A percentile compares a stretch with the other conserved stretches of the same genome.
Conservation (phyloP, 148 eudicot genomes). For the Rhododendron vialii region DNA sequence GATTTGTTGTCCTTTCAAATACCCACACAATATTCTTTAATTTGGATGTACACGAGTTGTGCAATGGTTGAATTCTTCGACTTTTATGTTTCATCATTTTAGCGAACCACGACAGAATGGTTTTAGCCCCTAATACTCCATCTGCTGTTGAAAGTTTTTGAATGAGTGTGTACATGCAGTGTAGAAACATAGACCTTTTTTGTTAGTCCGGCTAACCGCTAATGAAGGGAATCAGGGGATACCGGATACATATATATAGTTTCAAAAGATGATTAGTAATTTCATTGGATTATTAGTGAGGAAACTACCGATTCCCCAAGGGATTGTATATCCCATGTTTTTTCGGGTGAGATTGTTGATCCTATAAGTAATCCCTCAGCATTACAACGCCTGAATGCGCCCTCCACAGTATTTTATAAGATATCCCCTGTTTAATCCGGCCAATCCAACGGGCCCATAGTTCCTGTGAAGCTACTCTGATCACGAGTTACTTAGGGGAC, state of each 20-base stretch:
- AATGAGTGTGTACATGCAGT: neutral
- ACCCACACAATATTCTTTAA: neutral
- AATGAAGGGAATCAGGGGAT: too few species aligned
- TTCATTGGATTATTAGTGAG: neutral
- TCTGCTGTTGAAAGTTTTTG: neutral
- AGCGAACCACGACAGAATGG: neutral
- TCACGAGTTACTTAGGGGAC: neutral
- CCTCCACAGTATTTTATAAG: neutral
- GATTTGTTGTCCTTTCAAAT: neutral
- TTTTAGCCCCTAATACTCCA: neutral
- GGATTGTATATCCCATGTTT: neutral
- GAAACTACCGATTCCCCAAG: neutral
- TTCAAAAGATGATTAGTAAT: too few species aligned
- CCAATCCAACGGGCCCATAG: neutral
- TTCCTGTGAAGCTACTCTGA: too few species aligned
- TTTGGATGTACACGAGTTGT: neutral
- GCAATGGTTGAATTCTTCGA: neutral
- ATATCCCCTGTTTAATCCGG: neutral
- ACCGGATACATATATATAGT: too few species aligned
- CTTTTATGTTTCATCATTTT: neutral
- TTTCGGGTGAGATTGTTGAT: neutral
- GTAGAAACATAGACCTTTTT: neutral
- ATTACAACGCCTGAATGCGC: neutral
- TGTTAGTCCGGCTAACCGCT: neutral
- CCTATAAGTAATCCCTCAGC: neutral